phyloP scores from a whole-genome alignment of 805 yeast genomes.

The Torulaspora quercuum region DNA sequence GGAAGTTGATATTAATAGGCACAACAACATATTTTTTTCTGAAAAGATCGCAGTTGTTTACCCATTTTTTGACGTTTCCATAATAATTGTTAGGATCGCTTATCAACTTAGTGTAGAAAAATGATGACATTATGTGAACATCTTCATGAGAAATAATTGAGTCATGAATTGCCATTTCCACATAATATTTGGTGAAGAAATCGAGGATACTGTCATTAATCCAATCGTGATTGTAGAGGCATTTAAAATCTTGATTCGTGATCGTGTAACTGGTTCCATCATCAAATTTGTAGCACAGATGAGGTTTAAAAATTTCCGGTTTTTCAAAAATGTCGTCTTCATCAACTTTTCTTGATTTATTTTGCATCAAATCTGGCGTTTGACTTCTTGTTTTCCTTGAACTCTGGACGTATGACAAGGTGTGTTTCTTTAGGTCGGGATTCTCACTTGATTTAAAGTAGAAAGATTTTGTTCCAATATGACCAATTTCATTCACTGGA shows the following conservation, averaged over 20 bases:
- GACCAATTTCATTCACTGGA: no score
- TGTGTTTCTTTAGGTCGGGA: neutral
- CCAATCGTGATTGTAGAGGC: constrained; percentile 80
- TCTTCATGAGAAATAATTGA: constrained; percentile 36
- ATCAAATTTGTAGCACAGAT: constrained; percentile 48
- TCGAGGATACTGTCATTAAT: constrained; percentile 86
- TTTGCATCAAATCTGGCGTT: constrained; percentile 11
- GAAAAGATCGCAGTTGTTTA: constrained; percentile 61
- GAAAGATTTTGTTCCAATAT: no score
- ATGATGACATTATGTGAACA: constrained; percentile 69
- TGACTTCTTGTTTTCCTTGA: constrained; percentile 16
- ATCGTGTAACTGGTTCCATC: constrained; percentile 56
- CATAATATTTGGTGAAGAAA: constrained; percentile 66
- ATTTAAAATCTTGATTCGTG: constrained; percentile 67
- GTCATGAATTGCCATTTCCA: constrained; percentile 37
- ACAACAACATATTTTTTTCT: constrained; percentile 59
- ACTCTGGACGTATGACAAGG: constrained; percentile 9
- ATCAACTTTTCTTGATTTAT: constrained; percentile 17
- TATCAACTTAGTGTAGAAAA: constrained; percentile 68
- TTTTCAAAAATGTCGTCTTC: constrained; percentile 22
- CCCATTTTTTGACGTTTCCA: constrained; percentile 72
- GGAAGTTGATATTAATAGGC: constrained; percentile 77
- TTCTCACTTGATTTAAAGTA: neutral
- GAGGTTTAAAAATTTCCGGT: constrained; percentile 39
- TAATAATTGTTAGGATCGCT: constrained; percentile 46